Base-by-base conservation (phyloP, 495 filamentous ascomycete genomes). In the Neohortaea acidophila region DNA sequence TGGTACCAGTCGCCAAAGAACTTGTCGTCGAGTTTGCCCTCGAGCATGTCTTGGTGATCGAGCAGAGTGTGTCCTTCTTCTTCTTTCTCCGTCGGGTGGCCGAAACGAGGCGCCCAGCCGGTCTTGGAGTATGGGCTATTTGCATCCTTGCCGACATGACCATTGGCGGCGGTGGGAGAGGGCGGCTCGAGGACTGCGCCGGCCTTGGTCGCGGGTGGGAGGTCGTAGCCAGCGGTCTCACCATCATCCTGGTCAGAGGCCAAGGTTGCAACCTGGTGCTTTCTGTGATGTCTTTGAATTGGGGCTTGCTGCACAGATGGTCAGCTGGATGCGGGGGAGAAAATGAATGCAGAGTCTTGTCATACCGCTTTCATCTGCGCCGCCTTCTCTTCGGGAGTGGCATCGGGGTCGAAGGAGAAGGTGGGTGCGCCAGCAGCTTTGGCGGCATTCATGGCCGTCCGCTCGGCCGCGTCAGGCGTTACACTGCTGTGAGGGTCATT, bases 1-100 rank as follows among this genome's bases (percentile, higher is more conserved):
- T 96, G 84, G 57, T 94, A 96, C 89, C 89, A 99, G 51, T 94
- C 87, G 51, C 89, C 89, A 59, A 77, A 99, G 56, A 86, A 86
- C 52, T 85, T 81, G 47, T 99, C 89, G 17, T 84, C 72, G 15
- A 99, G 52, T 53, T 75, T 79, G 15, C 70, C 67, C 55, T 96
- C 89, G n/a, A 99, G 45, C 56, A 74, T 81, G 12, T 82, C 89
- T 49, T 83, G 70, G 54, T 94, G 85, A 53, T 96, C 84, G 25
- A 91, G 65, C 52, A 93, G 53, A 34, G 68, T 84, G n/a, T n/a
- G n/a, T 33, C 73, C 74, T 13, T 65, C 69, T 19, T 65, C 66
- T n/a, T 70, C 63, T 2, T 61, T 54, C 14, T 67, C 60, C 10
- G 31, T 68, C 2, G 58, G 61, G 36, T 58, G 51, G 18, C 81